These are phyloP conservation scores for Xylogone sp. DNA, from an alignment of 2,329 filamentous ascomycete species.

Conservation along the genomic window DNA sequence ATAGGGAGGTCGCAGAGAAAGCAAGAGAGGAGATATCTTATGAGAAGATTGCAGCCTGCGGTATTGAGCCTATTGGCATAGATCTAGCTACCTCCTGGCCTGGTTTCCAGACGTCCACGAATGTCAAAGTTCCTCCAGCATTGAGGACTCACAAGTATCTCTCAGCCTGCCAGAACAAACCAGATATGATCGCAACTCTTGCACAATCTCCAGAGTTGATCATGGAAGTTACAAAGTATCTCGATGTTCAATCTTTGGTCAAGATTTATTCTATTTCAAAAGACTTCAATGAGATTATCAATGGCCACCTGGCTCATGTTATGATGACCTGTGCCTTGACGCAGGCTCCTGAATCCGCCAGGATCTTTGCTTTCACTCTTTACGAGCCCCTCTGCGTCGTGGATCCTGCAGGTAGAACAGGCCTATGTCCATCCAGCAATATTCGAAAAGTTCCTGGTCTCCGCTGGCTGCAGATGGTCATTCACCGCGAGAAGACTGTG, in stretches of 20 bases:
- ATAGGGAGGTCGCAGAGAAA: conserved; percentile 1
- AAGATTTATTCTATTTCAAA: conserved; percentile 61
- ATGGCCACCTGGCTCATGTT: conserved; percentile 54
- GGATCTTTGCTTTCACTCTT: conserved; percentile 57
- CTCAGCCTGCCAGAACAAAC: background rate
- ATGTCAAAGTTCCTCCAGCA: background rate
- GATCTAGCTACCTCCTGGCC: background rate
- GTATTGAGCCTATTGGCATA: conserved; percentile 1
- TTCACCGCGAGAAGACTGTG: conserved; percentile 51
- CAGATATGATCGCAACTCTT: conserved; percentile 38
- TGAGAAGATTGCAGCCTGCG: background rate
- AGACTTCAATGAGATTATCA: conserved; percentile 57
- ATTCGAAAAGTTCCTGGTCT: conserved; percentile 57
- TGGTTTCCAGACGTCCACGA: background rate
- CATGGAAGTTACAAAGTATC: conserved; percentile 49
- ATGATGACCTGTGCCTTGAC: conserved; percentile 51
- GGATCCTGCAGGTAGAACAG: conserved; percentile 51
- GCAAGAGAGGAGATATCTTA: conserved; percentile 2
- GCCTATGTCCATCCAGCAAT: conserved; percentile 12
- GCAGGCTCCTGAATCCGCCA: conserved; percentile 51
- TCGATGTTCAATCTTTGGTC: conserved; percentile 54
- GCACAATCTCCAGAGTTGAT: conserved; percentile 46
- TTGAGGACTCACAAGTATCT: background rate
- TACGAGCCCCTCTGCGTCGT: conserved; percentile 54
- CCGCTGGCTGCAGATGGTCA: conserved; percentile 64